A percentile compares a stretch with the other conserved stretches of the same genome.
Evolutionary conservation across 495 filamentous ascomycete species (phyloP).

Genomic region (Lasiosphaeria ovina): DNA sequence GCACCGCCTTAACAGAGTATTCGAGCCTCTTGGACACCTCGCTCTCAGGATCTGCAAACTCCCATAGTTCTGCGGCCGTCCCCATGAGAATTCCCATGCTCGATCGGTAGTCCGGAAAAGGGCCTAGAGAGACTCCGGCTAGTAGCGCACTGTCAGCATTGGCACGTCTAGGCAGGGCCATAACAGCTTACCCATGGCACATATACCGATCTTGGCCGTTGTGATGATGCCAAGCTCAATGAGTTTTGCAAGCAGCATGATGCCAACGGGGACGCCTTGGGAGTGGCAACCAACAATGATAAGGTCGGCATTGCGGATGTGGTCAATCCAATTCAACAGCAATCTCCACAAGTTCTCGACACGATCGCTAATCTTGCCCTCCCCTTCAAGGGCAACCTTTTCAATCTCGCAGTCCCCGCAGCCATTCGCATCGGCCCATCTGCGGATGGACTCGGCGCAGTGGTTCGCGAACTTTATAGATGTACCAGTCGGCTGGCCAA

Average conservation of each 20-base stretch:
- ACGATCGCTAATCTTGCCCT: constrained; percentile 88
- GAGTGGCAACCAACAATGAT: constrained; percentile 89
- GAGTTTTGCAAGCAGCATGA: constrained; percentile 91
- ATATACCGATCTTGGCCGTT: constrained; percentile 69
- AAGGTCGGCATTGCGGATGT: constrained; percentile 82
- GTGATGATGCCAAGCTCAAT: constrained; percentile 75
- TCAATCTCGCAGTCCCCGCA: constrained; percentile 70
- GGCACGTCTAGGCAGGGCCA: not conserved
- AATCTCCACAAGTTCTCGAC: constrained; percentile 93
- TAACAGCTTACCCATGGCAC: constrained; percentile 65
- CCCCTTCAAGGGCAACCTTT: constrained; percentile 93
- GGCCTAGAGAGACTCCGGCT: constrained; percentile 90
- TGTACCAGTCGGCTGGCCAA: constrained; percentile 93
- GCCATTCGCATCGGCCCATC: constrained; percentile 70
- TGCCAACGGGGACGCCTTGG: constrained; percentile 88
- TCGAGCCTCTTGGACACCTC: constrained; percentile 79
- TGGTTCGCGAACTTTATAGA: constrained; percentile 90
- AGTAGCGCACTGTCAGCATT: constrained; percentile 15
- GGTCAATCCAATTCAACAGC: constrained; percentile 89
- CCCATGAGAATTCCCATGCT: constrained; percentile 74
- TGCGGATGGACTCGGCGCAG: constrained; percentile 76
- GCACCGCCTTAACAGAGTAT: constrained; percentile 64
- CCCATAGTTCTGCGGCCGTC: constrained; percentile 87
- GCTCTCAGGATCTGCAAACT: constrained; percentile 78
- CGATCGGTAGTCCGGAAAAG: constrained; percentile 83